These are phyloP conservation scores for Didymosphaeria variabile DNA, from an alignment of 2,329 filamentous ascomycete species.

Conservation along the genomic window DNA sequence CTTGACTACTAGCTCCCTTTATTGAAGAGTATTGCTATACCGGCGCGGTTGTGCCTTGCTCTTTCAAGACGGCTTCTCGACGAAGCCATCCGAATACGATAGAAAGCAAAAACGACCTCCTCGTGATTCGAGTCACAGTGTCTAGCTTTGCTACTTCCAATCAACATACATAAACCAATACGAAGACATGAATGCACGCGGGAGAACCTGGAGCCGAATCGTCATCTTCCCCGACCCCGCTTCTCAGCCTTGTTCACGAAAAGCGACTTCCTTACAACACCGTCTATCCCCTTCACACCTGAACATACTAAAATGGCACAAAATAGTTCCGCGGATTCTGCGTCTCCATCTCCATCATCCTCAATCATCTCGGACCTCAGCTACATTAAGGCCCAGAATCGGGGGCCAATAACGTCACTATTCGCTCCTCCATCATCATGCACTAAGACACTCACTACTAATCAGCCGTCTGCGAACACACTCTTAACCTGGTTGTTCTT, in stretches of 20 bases:
- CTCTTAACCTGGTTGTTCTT: not conserved
- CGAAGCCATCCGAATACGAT: too few species aligned
- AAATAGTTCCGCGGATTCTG: not conserved
- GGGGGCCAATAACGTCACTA: not conserved
- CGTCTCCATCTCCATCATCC: not conserved
- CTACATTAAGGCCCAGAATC: not conserved
- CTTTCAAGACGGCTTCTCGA: too few species aligned
- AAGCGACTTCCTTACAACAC: not conserved
- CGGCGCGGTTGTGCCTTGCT: too few species aligned
- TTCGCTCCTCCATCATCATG: constrained; percentile 8
- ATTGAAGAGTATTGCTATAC: too few species aligned
- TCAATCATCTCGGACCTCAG: not conserved
- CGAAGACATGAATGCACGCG: too few species aligned
- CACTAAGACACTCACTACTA: constrained; percentile 3
- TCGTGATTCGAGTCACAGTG: too few species aligned
- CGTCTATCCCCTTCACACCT: not conserved
- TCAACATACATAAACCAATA: too few species aligned
- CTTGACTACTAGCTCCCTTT: too few species aligned
- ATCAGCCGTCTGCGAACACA: not conserved
- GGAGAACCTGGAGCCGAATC: too few species aligned
- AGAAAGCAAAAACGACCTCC: too few species aligned
- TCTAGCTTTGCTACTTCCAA: too few species aligned
- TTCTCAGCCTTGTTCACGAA: not conserved
- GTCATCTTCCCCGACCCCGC: too few species aligned
- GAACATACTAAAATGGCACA: not conserved